Evolutionary conservation across 73 alveolate species (phyloP), one percentile per base, ranked within the genome.

Genomic region (Paramecium biaurelia): DNA sequence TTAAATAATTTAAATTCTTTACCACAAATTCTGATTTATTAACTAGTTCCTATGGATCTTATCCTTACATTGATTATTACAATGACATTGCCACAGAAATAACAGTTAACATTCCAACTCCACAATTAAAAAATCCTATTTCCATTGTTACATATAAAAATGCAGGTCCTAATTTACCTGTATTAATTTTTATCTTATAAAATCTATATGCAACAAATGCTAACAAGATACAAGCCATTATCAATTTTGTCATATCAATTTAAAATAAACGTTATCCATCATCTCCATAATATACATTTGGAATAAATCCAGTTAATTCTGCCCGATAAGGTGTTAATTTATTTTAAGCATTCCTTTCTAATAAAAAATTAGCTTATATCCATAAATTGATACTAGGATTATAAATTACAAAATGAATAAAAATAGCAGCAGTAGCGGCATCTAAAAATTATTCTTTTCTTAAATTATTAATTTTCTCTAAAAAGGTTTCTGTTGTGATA

Each of bases 211-310:
- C 74, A 43, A 43, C 70, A 79, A 79, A 79, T 6, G 74, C 26
- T 24, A 79, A 43, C 12, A 79, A 12, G 0, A 79, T 42, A 10
- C 35, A 2, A 21, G 90, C 90, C 45, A 79, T 23, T 6, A 47
- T 45, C 32, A 79, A 47, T 79, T 42, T 79, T 6, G 56, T n/a
- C 0, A 79, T 42, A 79, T 79, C 90, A 41, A 79, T 30, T 18
- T 34, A 43, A 79, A 79, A 41, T 43, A 23, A 41, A 41, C 56
- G 28, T 42, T 30, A 3, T 12, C 86, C 86, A 15, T 72, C 53
- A 43, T 79, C 74, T 20, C 76, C 70, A 47, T 79, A 79, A 79
- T 79, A 79, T 20, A 79, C 7, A 47, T 79, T 79, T 8, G 90
- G 90, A 0, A 41, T 23, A 79, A 79, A 79, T 15, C 45, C 90